Evolutionary conservation across 2,329 filamentous ascomycete genomes (phyloP).

Genomic region (Colletotrichum costaricense): DNA sequence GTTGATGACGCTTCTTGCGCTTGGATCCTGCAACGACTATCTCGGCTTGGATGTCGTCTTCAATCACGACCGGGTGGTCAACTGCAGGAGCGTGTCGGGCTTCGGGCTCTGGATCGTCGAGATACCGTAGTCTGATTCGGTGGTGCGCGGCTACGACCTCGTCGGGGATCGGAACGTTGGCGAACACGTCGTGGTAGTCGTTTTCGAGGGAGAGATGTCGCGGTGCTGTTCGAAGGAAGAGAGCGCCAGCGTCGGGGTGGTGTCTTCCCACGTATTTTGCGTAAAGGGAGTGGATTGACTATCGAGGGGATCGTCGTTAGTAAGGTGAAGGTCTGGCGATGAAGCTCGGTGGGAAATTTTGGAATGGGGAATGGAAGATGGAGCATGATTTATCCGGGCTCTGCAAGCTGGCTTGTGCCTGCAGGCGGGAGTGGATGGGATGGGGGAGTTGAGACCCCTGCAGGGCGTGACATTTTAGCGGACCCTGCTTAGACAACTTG

Average conservation of each 20-base stretch:
- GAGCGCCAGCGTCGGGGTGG: not conserved
- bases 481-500: not conserved
- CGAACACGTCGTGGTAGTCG: not conserved
- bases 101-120: not conserved
- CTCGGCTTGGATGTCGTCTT: not conserved
- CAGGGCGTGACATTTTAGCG: not conserved
- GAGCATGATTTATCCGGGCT: constrained; percentile 13
- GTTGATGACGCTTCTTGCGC: not conserved
- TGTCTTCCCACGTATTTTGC: not conserved
- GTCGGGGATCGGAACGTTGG: constrained; percentile 4
- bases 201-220: not conserved
- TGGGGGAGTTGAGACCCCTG: not conserved
- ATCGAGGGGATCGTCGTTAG: not conserved
- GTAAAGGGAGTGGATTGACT: constrained; percentile 4
- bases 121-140: not conserved
- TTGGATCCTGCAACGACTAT: not conserved
- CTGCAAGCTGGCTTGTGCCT: not conserved
- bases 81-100: not conserved
- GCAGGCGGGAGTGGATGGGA: not conserved
- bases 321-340: not conserved
- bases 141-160: not conserved
- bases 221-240: not conserved
- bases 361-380: not conserved
- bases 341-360: constrained; percentile 13
- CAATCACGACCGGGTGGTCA: not conserved